Conservation (phyloP, 345 rosid genomes). For the Lagerstroemia speciosa region DNA sequence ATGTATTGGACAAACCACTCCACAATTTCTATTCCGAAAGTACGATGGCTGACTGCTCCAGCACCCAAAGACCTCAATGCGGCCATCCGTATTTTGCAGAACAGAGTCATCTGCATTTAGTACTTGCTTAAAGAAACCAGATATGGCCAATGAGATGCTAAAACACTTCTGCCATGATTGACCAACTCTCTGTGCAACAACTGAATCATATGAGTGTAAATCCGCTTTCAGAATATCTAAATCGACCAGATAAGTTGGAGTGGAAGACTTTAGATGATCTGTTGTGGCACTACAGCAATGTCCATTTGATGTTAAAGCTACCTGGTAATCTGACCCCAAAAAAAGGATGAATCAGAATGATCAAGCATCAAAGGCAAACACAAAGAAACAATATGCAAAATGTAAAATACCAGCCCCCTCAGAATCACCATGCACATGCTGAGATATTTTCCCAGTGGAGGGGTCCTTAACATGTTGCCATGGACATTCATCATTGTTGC, state of each 20-base stretch:
- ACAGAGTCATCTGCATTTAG: conserved; percentile 34
- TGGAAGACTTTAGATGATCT: conserved; percentile 22
- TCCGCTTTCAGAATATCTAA: conserved; percentile 63
- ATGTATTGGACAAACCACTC: conserved; percentile 56
- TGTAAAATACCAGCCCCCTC: conserved; percentile 30
- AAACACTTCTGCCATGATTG: conserved; percentile 66
- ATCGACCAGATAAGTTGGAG: conserved; percentile 68
- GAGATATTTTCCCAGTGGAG: conserved; percentile 25
- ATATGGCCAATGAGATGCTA: conserved; percentile 53
- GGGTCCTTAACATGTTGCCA: conserved; percentile 80
- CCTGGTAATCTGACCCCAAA: conserved; percentile 40
- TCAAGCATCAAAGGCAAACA: neutral
- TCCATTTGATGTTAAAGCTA: conserved; percentile 22
- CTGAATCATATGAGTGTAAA: conserved; percentile 34
- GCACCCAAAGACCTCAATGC: conserved; percentile 52
- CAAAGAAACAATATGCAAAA: neutral
- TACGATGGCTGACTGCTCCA: conserved; percentile 52
- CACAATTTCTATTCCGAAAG: conserved; percentile 49
- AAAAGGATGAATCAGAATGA: conserved; percentile 12
- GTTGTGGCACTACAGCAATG: conserved; percentile 19
- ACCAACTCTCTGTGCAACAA: conserved; percentile 41
- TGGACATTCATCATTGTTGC: conserved; percentile 87
- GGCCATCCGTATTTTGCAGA: conserved; percentile 45
- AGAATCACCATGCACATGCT: conserved; percentile 26
- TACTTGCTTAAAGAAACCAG: conserved; percentile 43